Conservation (phyloP, 352 stramenopile species). For the Phytopythium vexans region DNA sequence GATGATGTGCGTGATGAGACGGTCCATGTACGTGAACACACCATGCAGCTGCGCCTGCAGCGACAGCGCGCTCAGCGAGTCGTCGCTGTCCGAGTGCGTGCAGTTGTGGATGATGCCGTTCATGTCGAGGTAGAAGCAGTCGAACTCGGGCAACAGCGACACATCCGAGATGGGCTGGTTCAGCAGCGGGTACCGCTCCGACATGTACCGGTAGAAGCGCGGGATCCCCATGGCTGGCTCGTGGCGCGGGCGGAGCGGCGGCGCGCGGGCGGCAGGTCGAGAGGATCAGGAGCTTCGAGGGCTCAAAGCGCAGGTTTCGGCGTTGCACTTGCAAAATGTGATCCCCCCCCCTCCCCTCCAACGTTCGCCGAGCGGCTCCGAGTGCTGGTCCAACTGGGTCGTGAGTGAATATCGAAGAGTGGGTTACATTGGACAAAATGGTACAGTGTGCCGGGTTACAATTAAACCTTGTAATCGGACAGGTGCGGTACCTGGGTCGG, state of each 20-base stretch:
- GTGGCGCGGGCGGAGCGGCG: not conserved
- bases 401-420: constrained; percentile 1
- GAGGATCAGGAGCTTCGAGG: not conserved
- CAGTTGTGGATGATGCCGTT: constrained; percentile 99
- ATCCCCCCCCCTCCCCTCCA: not conserved
- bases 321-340: not conserved
- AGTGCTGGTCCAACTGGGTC: not conserved
- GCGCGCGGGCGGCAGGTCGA: not conserved
- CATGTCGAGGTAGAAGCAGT: constrained; percentile 99
- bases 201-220: constrained; percentile 93
- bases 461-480: no score
- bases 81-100: constrained; percentile 94
- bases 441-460: not conserved
- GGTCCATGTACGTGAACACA: constrained; percentile 91
- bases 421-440: not conserved
- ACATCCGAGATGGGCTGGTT: constrained; percentile 97
- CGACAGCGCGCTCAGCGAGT: constrained; percentile 88
- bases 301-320: no score
- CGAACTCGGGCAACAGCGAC: constrained; percentile 97
- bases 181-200: constrained; percentile 98
- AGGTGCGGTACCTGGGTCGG: no score
- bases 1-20: constrained; percentile 96
- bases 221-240: constrained; percentile 82
- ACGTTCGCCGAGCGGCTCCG: not conserved
- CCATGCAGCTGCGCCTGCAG: constrained; percentile 94